Evolutionary conservation across 352 stramenopile species (phyloP), one percentile per base, ranked within the genome.

Genomic region (Blastocystis sp.): DNA sequence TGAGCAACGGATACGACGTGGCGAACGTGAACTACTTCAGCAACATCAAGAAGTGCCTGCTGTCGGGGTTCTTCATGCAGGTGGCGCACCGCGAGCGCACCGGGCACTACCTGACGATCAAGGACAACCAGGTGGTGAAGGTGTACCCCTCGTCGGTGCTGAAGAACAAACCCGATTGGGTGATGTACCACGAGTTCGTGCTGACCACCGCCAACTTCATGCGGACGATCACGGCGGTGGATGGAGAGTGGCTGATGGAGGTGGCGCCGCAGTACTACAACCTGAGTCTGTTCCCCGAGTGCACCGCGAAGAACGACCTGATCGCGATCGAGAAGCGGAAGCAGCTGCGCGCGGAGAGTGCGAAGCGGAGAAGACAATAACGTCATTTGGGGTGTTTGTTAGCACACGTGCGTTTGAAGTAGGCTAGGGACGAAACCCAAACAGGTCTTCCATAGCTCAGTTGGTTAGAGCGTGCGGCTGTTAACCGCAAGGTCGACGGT

Each of bases 201-300:
- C 92, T 98, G 79, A 99, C 96, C 23, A 97, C 93, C 60, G 97
- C 97, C 89, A 99, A 99, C 91, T 99, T 97, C 92, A 98, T 99
- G 91, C 93, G 97, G 79, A 95, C 97, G 23, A 95, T 98, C 79
- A 98, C 95, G 48, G 93, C 93, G 67, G 96, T 97, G 48, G 92
- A 92, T 79, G 92, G 94, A 53, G 95, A 98, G 67, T 96, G 94
- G 93, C 92, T 96, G 79, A 91, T 96, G 74, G 92, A 96, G 23
- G 93, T 98, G 67, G 95, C 96, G 45, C 96, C 95, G n/a, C 96
- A 98, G 91, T 98, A 98, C 91, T 98, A 97, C 89, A 95, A 99
- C 81, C 90, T 98, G 34, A 92, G 95, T 60, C 98, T 98, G 86
- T 98, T 99, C 91, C 96, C 96, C 11, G 48, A 89, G 1, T 84